phyloP scores from a whole-genome alignment of 2,329 filamentous ascomycete species.

The Xylaria sp. region DNA sequence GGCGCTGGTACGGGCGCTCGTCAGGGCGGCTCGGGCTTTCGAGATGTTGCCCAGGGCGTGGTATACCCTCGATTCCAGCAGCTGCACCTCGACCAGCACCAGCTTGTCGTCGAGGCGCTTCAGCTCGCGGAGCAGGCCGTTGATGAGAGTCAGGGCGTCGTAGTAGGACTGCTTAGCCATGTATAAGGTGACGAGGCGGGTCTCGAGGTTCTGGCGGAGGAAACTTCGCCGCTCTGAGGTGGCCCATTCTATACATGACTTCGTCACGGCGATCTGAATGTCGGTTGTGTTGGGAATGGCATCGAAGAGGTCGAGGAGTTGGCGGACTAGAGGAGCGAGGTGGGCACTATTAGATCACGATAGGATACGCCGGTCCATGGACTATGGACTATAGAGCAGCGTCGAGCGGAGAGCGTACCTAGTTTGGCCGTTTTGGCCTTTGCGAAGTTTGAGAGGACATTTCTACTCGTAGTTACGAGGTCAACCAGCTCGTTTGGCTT shows the following conservation, averaged over 20 bases:
- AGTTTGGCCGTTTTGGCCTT: slow-evolving; percentile 99
- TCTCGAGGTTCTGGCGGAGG: slow-evolving; percentile 97
- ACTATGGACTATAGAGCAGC: neutral
- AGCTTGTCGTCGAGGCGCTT: slow-evolving; percentile 99
- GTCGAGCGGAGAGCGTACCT: slow-evolving; percentile 68
- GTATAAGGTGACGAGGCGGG: slow-evolving; percentile 90
- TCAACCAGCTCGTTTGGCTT: slow-evolving; percentile 87
- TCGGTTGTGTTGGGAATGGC: slow-evolving; percentile 95
- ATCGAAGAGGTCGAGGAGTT: slow-evolving; percentile 94
- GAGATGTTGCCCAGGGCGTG: slow-evolving; percentile 96
- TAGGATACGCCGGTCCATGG: neutral
- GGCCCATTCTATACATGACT: slow-evolving; percentile 99
- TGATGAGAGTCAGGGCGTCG: slow-evolving; percentile 95
- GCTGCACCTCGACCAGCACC: slow-evolving; percentile 95
- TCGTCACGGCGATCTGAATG: slow-evolving; percentile 92
- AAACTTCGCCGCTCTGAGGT: slow-evolving; percentile 94
- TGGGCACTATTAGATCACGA: neutral
- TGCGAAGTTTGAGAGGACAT: slow-evolving; percentile 93
- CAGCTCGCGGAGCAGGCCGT: slow-evolving; percentile 92
- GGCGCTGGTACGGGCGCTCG: slow-evolving; percentile 91
- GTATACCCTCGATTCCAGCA: slow-evolving; percentile 96
- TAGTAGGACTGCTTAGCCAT: slow-evolving; percentile 99
- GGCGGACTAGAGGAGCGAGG: slow-evolving; percentile 74
- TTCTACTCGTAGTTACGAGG: slow-evolving; percentile 88
- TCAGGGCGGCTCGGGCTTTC: slow-evolving; percentile 94